These are phyloP conservation scores for Huntiella abstrusa DNA, from an alignment of 2,329 filamentous ascomycete species.

Conservation along the genomic window DNA sequence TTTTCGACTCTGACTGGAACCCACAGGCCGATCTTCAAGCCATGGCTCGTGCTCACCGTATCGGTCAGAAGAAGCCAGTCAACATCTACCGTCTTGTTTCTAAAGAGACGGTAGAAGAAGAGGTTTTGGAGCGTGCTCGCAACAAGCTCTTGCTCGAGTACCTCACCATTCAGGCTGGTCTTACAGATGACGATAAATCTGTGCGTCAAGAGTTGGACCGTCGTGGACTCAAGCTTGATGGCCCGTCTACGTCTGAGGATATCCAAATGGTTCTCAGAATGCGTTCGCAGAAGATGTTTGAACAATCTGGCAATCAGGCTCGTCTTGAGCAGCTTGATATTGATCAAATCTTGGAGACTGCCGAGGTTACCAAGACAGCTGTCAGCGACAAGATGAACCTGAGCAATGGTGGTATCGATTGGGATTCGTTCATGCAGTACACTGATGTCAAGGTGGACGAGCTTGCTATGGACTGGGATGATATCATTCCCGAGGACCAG, in stretches of 20 bases:
- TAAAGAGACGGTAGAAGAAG: constrained; percentile 96
- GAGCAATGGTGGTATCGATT: constrained; percentile 65
- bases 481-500: constrained; percentile 90
- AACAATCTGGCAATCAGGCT: constrained; percentile 90
- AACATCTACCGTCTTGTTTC: constrained; percentile 93
- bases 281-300: constrained; percentile 97
- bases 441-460: constrained; percentile 92
- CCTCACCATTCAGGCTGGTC: constrained; percentile 88
- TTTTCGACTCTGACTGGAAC: constrained; percentile 99
- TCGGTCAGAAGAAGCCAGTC: constrained; percentile 88
- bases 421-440: constrained; percentile 94
- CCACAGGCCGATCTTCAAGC: constrained; percentile 94
- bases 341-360: constrained; percentile 89
- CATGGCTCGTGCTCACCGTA: constrained; percentile 95
- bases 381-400: constrained; percentile 81
- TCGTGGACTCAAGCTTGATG: constrained; percentile 52
- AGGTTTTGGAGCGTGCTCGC: constrained; percentile 84
- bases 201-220: constrained; percentile 57
- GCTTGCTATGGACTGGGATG: constrained; percentile 72
- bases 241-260: constrained; percentile 80
- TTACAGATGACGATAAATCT: constrained; percentile 86
- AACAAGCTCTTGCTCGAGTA: constrained; percentile 97
- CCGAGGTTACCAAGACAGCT: constrained; percentile 91
- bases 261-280: constrained; percentile 94
- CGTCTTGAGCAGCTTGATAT: constrained; percentile 95